Conservation (phyloP, 331 rosid species). For the Rosa hybrid region DNA sequence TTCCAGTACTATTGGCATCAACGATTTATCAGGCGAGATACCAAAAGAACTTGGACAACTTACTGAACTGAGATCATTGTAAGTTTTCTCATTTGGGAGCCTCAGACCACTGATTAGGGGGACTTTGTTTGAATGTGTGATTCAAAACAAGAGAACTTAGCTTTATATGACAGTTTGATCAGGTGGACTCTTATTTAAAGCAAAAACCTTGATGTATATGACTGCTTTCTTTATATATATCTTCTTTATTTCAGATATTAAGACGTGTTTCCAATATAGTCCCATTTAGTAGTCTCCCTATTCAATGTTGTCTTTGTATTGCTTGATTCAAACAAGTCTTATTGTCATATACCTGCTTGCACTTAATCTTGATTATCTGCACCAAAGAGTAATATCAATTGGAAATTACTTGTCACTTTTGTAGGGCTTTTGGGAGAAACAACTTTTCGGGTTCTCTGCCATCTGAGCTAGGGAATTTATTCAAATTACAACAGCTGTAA, state of each 20-base stretch:
- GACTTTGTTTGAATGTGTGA: not conserved
- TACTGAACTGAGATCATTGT: constrained; percentile 39
- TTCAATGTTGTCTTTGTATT: not conserved
- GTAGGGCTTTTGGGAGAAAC: constrained; percentile 40
- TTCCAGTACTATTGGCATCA: constrained; percentile 50
- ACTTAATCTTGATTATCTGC: not conserved
- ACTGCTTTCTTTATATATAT: not conserved
- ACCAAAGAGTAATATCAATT: not conserved
- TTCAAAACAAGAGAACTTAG: not conserved
- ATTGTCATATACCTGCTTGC: not conserved
- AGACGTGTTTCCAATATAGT: not conserved
- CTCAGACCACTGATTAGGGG: not conserved
- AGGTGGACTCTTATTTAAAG: not conserved
- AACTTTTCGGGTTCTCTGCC: constrained; percentile 52
- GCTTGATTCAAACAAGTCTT: not conserved
- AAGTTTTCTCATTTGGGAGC: constrained; percentile 25
- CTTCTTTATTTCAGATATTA: not conserved
- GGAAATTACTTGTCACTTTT: constrained; percentile 13
- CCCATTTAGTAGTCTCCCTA: not conserved
- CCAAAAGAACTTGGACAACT: constrained; percentile 73
- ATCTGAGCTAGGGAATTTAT: constrained; percentile 39
- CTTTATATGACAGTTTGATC: not conserved
- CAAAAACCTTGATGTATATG: not conserved
- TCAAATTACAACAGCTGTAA: constrained; percentile 37
- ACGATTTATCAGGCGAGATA: constrained; percentile 58